phyloP scores from a whole-genome alignment of 768 basidiomycete species.

The Butyriboletus loyo region DNA sequence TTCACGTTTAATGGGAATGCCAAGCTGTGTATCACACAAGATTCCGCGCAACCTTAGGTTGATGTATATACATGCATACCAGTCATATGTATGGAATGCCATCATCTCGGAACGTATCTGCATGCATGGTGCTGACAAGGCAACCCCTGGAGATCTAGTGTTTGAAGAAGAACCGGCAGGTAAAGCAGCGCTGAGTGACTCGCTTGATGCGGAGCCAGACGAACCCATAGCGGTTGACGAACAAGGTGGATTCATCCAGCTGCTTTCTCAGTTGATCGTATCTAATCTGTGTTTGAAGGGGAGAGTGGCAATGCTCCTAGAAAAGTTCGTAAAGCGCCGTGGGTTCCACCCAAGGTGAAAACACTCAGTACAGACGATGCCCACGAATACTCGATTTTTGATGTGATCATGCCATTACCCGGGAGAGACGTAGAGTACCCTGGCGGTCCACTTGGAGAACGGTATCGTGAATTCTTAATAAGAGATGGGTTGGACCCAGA shows the following conservation, averaged over 20 bases:
- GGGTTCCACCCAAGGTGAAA: constrained; percentile 69
- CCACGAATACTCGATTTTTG: constrained; percentile 81
- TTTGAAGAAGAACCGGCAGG: constrained; percentile 46
- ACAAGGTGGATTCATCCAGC: constrained; percentile 24
- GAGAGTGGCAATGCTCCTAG: constrained; percentile 14
- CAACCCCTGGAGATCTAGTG: constrained; percentile 89
- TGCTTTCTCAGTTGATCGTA: background rate
- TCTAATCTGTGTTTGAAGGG: constrained; percentile 19
- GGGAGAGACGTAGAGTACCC: constrained; percentile 95
- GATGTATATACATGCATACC: constrained; percentile 99
- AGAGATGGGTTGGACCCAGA: constrained; percentile 89
- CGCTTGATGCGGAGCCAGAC: constrained; percentile 26
- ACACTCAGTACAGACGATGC: constrained; percentile 76
- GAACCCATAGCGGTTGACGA: constrained; percentile 35
- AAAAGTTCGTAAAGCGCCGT: constrained; percentile 38
- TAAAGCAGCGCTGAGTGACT: constrained; percentile 28
- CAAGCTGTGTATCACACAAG: constrained; percentile 39
- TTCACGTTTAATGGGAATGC: background rate
- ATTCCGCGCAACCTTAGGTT: constrained; percentile 92
- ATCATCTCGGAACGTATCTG: constrained; percentile 92
- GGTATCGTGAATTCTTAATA: constrained; percentile 75
- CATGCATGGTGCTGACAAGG: constrained; percentile 65
- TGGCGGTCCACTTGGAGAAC: constrained; percentile 80
- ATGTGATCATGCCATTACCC: constrained; percentile 96
- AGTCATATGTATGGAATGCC: constrained; percentile 98